Base-by-base conservation (phyloP, 2,329 filamentous ascomycete genomes). In the Pseudogymnoascus sp. region DNA sequence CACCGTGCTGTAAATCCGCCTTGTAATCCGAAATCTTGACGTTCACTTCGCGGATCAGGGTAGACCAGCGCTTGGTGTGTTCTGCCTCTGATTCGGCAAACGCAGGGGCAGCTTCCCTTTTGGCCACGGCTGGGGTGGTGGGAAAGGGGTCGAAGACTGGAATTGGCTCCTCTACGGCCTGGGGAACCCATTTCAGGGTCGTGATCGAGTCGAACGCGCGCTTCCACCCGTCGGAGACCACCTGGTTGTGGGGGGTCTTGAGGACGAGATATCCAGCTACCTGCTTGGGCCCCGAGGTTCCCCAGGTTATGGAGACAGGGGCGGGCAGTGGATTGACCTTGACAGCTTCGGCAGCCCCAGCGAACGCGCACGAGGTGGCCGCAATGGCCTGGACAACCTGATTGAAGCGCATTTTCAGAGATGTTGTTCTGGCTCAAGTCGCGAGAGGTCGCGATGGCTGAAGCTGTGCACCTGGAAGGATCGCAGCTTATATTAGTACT, bases 291-390 rank as follows among this genome's bases (percentile, higher is more conserved):
- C 80, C 81, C 2, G 78, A 77, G 12, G 72, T 72, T 14, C 79
- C 80, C 80, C 80, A 83, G 60, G 75, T 76, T 66, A 83, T 81
- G 62, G 74, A 75, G 60, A 75, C 75, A 6, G 81, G 81, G 50
- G 80, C 80, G 57, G 81, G 80, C 41, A 83, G 75, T 61, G 81
- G 81, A 65, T 83, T 82, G 62, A 79, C 80, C 39, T 73, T 72
- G 60, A 83, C 78, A 30, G 78, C 78, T 38, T 74, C 70, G 60
- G 72, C 75, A 30, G 71, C 63, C 35, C 70, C 66, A 39, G 72
- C 71, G 63, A 76, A 70, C 61, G 75, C 68, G 57, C 60, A 43
- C 16, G 57, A 61, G 38, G 61, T 33, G 60, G 37, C 58, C 3
- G 58, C 61, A 28, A 33, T 43, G 18, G 41, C 58, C 47, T 54